Evolutionary conservation across 1,284 basidiomycete species (phyloP).

Genomic region (Leccinum subfulvum): DNA sequence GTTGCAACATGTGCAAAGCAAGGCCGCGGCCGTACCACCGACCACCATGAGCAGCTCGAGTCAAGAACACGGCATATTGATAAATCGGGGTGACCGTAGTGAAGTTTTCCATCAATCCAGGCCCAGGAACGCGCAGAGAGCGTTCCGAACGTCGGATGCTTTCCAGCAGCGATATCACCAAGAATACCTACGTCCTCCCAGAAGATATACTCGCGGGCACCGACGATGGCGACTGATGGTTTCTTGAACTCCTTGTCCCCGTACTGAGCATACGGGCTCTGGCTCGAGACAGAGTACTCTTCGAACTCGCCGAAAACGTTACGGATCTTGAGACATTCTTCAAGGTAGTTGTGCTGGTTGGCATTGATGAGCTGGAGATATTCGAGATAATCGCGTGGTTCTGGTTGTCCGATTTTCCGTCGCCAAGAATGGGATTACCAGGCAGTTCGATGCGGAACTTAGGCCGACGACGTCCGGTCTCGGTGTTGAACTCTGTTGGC

Average conservation of each 20-base stretch:
- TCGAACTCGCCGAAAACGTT: constrained; percentile 99
- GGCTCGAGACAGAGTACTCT: constrained; percentile 82
- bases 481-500: constrained; percentile 79
- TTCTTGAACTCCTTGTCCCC: constrained; percentile 85
- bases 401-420: constrained; percentile 99
- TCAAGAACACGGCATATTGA: constrained; percentile 72
- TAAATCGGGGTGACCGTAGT: too few relatives aligned
- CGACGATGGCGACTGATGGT: constrained; percentile 94
- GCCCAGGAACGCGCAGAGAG: too few relatives aligned
- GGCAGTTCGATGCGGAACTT: constrained; percentile 99
- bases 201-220: constrained; percentile 99
- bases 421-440: constrained; percentile 97
- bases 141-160: too few relatives aligned
- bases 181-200: constrained; percentile 99
- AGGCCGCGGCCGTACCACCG: constrained; percentile 93
- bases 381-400: constrained; percentile 98
- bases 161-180: constrained; percentile 67
- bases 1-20: constrained; percentile 85
- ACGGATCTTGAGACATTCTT: constrained; percentile 99
- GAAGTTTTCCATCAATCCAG: too few relatives aligned
- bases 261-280: constrained; percentile 91
- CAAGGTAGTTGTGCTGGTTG: constrained; percentile 99
- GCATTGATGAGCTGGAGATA: constrained; percentile 99
- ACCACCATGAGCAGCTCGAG: constrained; percentile 93
- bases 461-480: constrained; percentile 85